These are phyloP conservation scores for Naegleria gruberi DNA, from an alignment of 208 protist species.

Conservation along the genomic window DNA sequence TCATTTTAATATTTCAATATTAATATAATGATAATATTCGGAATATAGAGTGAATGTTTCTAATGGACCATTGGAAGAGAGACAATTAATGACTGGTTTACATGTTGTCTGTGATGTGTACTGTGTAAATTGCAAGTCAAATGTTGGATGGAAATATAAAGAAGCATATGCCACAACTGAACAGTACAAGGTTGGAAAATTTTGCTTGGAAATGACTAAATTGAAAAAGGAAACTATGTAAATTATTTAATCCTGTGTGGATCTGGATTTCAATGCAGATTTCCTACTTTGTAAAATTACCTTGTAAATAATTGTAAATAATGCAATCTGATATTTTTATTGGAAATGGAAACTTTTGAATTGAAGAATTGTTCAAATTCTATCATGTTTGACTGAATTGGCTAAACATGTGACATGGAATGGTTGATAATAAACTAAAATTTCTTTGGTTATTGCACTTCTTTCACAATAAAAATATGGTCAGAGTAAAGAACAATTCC, in stretches of 20 bases:
- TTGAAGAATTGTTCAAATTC: no score
- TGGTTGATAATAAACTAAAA: no score
- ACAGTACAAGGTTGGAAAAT: constrained; percentile 45
- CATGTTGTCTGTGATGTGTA: constrained; percentile 41
- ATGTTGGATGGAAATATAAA: constrained; percentile 42
- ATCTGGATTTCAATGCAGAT: no score
- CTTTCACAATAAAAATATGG: no score
- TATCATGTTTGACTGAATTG: no score
- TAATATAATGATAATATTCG: no score
- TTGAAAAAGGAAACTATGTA: neutral
- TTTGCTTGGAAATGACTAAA: constrained; percentile 38
- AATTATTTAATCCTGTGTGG: constrained; percentile 17
- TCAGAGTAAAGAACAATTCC: neutral
- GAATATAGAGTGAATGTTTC: constrained; percentile 29
- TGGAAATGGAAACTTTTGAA: no score
- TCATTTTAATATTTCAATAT: no score
- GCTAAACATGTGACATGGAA: neutral
- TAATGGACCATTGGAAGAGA: constrained; percentile 26
- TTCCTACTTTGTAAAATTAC: no score
- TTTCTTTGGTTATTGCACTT: no score
- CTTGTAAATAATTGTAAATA: no score
- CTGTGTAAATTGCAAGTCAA: constrained; percentile 30
- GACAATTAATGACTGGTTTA: constrained; percentile 32
- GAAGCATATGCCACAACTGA: constrained; percentile 36
- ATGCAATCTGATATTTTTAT: no score